phyloP scores from a whole-genome alignment of 2,329 filamentous ascomycete species.

The Aspergillus glaucus region DNA sequence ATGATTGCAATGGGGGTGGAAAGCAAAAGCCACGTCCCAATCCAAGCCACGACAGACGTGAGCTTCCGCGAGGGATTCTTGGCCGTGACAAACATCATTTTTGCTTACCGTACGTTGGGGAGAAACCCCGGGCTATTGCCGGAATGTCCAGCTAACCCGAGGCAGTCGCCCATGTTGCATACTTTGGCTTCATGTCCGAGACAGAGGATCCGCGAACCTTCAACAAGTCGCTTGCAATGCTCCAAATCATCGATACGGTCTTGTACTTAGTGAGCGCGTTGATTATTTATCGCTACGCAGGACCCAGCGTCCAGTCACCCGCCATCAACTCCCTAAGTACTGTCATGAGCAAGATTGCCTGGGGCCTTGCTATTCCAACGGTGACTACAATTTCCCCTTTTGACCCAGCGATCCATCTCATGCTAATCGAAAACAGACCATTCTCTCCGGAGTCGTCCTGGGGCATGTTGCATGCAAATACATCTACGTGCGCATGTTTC shows the following conservation, averaged over 20 bases:
- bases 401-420: background rate
- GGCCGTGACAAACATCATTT: conserved; percentile 60
- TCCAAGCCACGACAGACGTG: conserved; percentile 33
- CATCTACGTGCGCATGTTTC: conserved; percentile 58
- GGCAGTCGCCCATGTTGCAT: conserved; percentile 54
- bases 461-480: conserved; percentile 61
- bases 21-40: conserved; percentile 33
- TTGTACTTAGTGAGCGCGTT: conserved; percentile 61
- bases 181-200: conserved; percentile 61
- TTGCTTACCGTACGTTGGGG: conserved; percentile 52
- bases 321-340: conserved; percentile 57
- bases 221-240: conserved; percentile 55
- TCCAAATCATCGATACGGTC: conserved; percentile 54
- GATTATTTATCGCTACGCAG: conserved; percentile 62
- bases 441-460: conserved; percentile 64
- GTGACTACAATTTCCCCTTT: conserved; percentile 9
- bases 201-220: conserved; percentile 56
- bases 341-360: conserved; percentile 57
- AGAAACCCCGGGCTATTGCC: no score
- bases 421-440: conserved; percentile 37
- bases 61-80: conserved; percentile 52
- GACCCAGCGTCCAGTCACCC: conserved; percentile 55
- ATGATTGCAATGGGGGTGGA: conserved; percentile 59
- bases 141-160: no score
- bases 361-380: conserved; percentile 61